Evolutionary conservation across 768 basidiomycete genomes (phyloP).

Genomic region (Phanerochaete carnosa): DNA sequence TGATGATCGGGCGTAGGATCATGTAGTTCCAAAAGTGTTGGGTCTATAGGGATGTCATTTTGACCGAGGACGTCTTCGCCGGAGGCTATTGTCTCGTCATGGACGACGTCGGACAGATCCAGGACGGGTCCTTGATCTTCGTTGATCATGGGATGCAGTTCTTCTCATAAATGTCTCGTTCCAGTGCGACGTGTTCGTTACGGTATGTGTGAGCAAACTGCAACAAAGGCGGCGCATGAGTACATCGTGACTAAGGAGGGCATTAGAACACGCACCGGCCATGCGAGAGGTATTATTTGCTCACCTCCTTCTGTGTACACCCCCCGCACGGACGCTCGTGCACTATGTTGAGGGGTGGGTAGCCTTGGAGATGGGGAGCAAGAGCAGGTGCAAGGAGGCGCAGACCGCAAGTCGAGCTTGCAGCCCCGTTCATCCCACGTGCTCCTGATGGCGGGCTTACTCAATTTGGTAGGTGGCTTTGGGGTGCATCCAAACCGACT

Average conservation of each 20-base stretch:
- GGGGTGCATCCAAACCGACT: no score
- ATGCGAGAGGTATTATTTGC: slow-evolving; percentile 1
- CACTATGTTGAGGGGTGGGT: background rate
- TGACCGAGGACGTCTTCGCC: slow-evolving; percentile 36
- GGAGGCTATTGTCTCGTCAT: slow-evolving; percentile 71
- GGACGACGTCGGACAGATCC: slow-evolving; percentile 80
- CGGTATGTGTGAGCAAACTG: background rate
- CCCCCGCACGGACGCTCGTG: background rate
- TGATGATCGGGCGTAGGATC: slow-evolving; percentile 2
- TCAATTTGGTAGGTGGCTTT: background rate
- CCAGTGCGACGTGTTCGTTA: background rate
- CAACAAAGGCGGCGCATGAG: background rate
- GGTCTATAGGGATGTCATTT: slow-evolving; percentile 14
- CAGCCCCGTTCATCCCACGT: background rate
- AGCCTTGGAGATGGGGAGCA: background rate
- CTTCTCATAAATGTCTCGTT: slow-evolving; percentile 1
- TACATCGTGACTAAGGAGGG: background rate
- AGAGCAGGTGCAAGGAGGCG: background rate
- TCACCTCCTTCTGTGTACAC: slow-evolving; percentile 3
- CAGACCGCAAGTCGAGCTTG: background rate
- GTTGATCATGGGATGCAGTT: slow-evolving; percentile 35
- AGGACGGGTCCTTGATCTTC: slow-evolving; percentile 60
- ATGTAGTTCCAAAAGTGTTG: slow-evolving; percentile 1
- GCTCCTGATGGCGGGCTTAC: background rate
- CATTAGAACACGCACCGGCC: slow-evolving; percentile 11